Evolutionary conservation across 2,329 filamentous ascomycete genomes (phyloP).

Genomic region (Sclerotinia spermophila): DNA sequence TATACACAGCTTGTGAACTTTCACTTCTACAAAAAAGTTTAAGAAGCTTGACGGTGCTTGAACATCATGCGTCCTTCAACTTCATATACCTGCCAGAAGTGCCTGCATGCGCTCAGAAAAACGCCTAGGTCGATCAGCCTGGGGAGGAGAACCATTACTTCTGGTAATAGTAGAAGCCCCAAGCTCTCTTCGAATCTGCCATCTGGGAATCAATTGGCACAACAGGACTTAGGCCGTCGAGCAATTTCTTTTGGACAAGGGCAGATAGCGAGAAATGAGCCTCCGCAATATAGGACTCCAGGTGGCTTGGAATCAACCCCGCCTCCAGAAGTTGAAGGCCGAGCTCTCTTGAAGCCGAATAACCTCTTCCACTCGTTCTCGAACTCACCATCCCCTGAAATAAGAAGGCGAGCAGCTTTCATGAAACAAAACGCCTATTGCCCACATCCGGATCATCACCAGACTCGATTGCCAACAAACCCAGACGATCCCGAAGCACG

Average conservation of each 20-base stretch:
- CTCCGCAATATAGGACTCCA: slow-evolving; percentile 28
- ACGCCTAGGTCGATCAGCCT: slow-evolving; percentile 22
- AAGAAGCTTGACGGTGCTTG: not conserved
- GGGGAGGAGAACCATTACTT: slow-evolving; percentile 29
- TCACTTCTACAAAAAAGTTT: not conserved
- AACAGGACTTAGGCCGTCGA: slow-evolving; percentile 25
- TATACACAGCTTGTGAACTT: not conserved
- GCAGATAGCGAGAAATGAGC: slow-evolving; percentile 31
- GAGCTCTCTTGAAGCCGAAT: slow-evolving; percentile 48
- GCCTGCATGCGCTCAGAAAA: slow-evolving; percentile 32
- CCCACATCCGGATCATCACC: slow-evolving; percentile 81
- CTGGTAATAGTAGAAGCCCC: slow-evolving; percentile 22
- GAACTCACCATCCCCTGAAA: slow-evolving; percentile 81
- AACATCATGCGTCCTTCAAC: slow-evolving; percentile 30
- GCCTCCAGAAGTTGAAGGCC: slow-evolving; percentile 26
- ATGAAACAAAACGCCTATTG: slow-evolving; percentile 94
- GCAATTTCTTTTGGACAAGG: slow-evolving; percentile 26
- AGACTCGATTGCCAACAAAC: slow-evolving; percentile 64
- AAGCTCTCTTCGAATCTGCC: slow-evolving; percentile 23
- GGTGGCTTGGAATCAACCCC: slow-evolving; percentile 27
- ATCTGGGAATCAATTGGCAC: slow-evolving; percentile 12
- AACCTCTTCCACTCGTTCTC: slow-evolving; percentile 94
- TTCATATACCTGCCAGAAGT: slow-evolving; percentile 36
- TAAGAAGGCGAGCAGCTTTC: slow-evolving; percentile 80
- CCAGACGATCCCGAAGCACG: slow-evolving; percentile 60